These are phyloP conservation scores for Ustilago nuda DNA, from an alignment of 1,284 basidiomycete species.

Conservation along the genomic window DNA sequence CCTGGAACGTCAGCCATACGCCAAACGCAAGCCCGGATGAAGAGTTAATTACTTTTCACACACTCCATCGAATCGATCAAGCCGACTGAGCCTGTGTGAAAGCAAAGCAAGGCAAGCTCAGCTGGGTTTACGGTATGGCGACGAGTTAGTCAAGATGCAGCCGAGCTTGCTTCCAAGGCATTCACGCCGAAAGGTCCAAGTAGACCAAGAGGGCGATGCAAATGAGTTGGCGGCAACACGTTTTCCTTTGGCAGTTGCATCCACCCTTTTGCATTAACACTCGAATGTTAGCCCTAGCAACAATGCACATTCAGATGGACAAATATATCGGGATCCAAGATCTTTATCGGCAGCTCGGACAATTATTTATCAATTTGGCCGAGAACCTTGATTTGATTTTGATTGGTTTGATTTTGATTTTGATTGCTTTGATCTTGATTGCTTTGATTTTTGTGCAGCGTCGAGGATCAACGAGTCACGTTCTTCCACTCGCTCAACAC, in stretches of 20 bases:
- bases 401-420: not conserved
- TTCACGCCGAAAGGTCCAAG: slow-evolving; percentile 4
- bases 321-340: not conserved
- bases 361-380: not conserved
- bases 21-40: not conserved
- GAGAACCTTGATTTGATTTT: not conserved
- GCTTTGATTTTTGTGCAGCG: not conserved
- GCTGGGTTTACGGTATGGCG: not conserved
- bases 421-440: not conserved
- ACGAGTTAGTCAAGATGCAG: not conserved
- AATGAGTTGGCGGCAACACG: not conserved
- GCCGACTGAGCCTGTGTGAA: not conserved
- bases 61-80: not conserved
- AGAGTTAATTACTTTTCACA: not conserved
- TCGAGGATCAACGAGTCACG: slow-evolving; percentile 1
- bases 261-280: not conserved
- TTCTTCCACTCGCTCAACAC: not conserved
- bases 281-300: not conserved
- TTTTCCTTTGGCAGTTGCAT: not conserved
- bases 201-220: not conserved
- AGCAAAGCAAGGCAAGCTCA: not conserved
- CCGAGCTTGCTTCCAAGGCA: not conserved
- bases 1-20: not conserved
- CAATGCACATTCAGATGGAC: not conserved
- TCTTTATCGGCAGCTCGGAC: not conserved